phyloP scores from a whole-genome alignment of 805 yeast genomes.

The Saccharomycopsis capsularis region DNA sequence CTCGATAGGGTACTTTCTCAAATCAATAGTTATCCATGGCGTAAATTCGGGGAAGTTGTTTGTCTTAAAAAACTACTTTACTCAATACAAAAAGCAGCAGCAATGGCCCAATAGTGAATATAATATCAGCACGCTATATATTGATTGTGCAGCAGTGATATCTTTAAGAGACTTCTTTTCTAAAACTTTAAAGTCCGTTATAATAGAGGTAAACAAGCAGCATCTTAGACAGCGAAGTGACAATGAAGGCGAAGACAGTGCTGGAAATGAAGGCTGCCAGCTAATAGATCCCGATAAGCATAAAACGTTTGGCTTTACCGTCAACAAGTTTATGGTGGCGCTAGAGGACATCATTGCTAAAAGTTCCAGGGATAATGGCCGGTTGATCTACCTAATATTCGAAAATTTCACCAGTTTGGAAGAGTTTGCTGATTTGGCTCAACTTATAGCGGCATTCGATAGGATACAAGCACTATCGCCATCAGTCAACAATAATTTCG shows the following conservation, averaged over 20 bases:
- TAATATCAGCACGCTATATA: conserved; percentile 1
- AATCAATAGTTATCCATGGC: conserved; percentile 16
- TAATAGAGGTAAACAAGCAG: background rate
- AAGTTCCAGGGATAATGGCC: background rate
- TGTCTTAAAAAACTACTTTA: conserved; percentile 7
- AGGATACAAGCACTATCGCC: conserved; percentile 5
- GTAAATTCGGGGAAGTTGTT: conserved; percentile 18
- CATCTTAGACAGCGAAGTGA: no score
- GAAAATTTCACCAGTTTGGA: conserved; percentile 9
- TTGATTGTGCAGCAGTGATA: conserved; percentile 10
- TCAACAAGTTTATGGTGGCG: conserved; percentile 12
- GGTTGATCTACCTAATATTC: conserved; percentile 1
- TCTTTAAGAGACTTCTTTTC: conserved; percentile 12
- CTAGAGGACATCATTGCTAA: conserved; percentile 7
- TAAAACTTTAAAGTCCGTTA: conserved; percentile 1
- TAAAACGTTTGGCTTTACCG: no score
- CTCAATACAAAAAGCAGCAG: background rate
- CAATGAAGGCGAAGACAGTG: background rate
- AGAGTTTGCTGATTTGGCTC: conserved; percentile 2
- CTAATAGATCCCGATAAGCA: no score
- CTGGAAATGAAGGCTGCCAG: no score
- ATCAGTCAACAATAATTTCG: background rate
- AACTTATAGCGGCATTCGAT: conserved; percentile 5
- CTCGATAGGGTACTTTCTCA: conserved; percentile 2
- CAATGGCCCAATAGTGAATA: no score